Evolutionary conservation across 306 rosid genomes (phyloP), one percentile per base, ranked within the genome.

Genomic region (Chamaecrista fasciculata): DNA sequence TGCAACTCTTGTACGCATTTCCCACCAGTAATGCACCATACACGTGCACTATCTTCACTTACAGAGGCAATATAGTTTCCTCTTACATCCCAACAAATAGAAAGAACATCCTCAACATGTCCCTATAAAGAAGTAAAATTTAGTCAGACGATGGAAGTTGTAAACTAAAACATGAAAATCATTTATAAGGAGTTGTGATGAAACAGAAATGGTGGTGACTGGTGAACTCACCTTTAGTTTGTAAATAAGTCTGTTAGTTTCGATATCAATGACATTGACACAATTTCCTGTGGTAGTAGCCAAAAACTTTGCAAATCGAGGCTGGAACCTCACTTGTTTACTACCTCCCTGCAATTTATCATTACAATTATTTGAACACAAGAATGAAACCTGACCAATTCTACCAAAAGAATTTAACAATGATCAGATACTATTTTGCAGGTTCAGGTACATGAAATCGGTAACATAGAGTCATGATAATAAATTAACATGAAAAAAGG

Each of bases 261-360:
- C 84, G 19, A 76, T 46, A 83, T 85, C 95, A 83, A 85, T 23
- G 64, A 81, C 5, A 65, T 72, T 73, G 69, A 86, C 29, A 26
- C 0, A 46, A 64, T 79, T 86, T 81, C 76, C 81, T 0, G 83
- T 62, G 50, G 83, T 76, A 69, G 89, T 63, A 57, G 91, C 91
- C 48, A 83, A 65, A 75, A 66, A 21, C 37, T 70, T 73, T 64
- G 85, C 95, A 67, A 14, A 29, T 28, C 6, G 74, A 42, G 86
- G 91, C 77, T 88, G 87, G 75, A 88, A 88, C 57, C 91, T 80
- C 66, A 85, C 84, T 55, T 77, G 86, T 61, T 78, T 80, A 60
- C 75, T 83, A 8, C 86, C 95, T 57, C 91, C 91, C 89, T 86
- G 78, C 72, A 78, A 74, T 76, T 50, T 48, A 44, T 68, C 33